A percentile compares a stretch with the other conserved stretches of the same genome.
Evolutionary conservation across 129 eudicot species (phyloP).

Genomic region (Rutidosis leptorrhynchoides): DNA sequence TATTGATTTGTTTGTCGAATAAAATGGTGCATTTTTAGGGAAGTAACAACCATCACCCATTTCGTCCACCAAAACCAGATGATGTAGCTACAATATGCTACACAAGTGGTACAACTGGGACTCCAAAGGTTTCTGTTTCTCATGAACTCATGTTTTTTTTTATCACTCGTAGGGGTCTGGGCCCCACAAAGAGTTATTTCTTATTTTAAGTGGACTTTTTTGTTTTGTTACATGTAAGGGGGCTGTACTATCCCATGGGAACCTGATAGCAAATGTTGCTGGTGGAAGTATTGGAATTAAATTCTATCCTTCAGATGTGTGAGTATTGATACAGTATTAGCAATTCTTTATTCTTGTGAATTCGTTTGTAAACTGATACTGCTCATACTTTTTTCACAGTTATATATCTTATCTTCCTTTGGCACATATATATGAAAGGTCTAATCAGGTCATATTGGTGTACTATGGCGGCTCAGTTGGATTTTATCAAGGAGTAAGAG

Average conservation of each 20-base stretch:
- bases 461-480: constrained; percentile 71
- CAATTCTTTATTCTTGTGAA: not conserved
- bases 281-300: constrained; percentile 45
- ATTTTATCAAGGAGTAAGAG: constrained; percentile 85
- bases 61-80: constrained; percentile 65
- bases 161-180: too few relatives aligned
- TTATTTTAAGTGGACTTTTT: constrained; percentile 1
- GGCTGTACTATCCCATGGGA: constrained; percentile 71
- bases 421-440: constrained; percentile 81
- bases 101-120: constrained; percentile 97
- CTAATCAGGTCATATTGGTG: constrained; percentile 42
- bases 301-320: constrained; percentile 70
- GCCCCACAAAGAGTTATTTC: constrained; percentile 1
- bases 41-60: constrained; percentile 46
- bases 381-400: constrained; percentile 34
- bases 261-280: constrained; percentile 63
- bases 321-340: constrained; percentile 30
- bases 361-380: constrained; percentile 11
- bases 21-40: constrained; percentile 48
- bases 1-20: constrained; percentile 4
- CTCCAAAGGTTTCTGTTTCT: constrained; percentile 66
- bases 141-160: not conserved
- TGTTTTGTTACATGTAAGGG: constrained; percentile 42
- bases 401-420: constrained; percentile 82
- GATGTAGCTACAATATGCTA: constrained; percentile 88